Evolutionary conservation across 2,329 filamentous ascomycete genomes (phyloP), one percentile per base, ranked within the genome.

Genomic region (Diaporthe aspalathi): DNA sequence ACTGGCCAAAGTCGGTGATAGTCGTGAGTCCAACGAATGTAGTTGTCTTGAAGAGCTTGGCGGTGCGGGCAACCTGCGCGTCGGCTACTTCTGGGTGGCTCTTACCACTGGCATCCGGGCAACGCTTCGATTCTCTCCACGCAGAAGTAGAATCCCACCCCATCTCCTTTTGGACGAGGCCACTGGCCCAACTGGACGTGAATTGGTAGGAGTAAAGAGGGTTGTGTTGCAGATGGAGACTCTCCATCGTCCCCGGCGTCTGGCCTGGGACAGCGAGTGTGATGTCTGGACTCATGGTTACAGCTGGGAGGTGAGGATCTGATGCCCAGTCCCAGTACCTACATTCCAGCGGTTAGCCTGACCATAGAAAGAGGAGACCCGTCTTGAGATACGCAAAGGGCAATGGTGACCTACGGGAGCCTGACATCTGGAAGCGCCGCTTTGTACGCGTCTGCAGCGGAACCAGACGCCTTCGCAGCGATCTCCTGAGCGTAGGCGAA

Each of bases 401-500:
- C 3, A 5, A 20, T 9, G 9, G 32, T 5, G 20, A 24, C 66
- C 5, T 57, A 68, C 67, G 67, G 67, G 8, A 69, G 9, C 0
- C 67, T 53, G 43, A 69, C 53, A 12, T 69, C 40, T 9, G 17
- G 20, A 8, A 69, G 56, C 7, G 54, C 67, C 20, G 40, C n/a
- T 16, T n/a, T 49, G n/a, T 69, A 69, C 5, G 40, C 67, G 7
- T 69, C 52, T 9, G 53, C 67, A 35, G 54, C 54, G 5, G 38
- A 32, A 2, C 67, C 54, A 62, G 67, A 11, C 12, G 67, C 67
- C 38, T 63, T 52, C 12, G 43, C 35, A 11, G n/a, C 67, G 27
- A 69, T 69, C 2, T 69, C 67, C 24, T 49, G 40, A 12, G 67
- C 67, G 17, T 69, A 69, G 16, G 67, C 67, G 45, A 60, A 62